Percentiles rank a stretch among this genome's conserved stretches.
phyloP scores from a whole-genome alignment of 164 flowering plant species.

The Magnolia officinalis region DNA sequence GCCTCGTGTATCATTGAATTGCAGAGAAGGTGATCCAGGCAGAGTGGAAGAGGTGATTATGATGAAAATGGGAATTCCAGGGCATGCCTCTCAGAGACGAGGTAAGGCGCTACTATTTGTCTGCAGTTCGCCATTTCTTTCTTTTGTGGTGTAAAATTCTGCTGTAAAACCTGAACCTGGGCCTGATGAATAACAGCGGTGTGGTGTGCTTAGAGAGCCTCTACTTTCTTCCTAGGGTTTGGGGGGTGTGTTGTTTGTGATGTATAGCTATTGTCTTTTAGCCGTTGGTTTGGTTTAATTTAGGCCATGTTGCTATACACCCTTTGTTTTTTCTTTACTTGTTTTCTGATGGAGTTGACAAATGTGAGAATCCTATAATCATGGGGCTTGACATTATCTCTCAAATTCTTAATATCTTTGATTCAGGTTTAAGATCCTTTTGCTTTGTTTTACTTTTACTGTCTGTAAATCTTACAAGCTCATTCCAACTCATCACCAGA shows the following conservation, averaged over 20 bases:
- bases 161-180: conserved; percentile 20
- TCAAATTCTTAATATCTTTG: not conserved
- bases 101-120: not conserved
- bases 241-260: conserved; percentile 16
- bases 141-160: conserved; percentile 15
- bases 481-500: no score
- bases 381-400: not conserved
- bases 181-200: conserved; percentile 21
- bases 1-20: conserved; percentile 6
- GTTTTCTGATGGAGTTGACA: not conserved
- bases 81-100: not conserved
- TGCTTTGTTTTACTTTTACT: no score
- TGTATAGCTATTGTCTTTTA: conserved; percentile 16
- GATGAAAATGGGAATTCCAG: not conserved
- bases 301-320: not conserved
- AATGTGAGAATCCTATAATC: not conserved
- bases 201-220: conserved; percentile 12
- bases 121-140: conserved; percentile 9
- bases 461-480: no score
- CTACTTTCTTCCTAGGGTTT: conserved; percentile 8
- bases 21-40: conserved; percentile 50
- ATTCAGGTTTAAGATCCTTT: no score
- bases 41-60: conserved; percentile 66
- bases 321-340: not conserved
- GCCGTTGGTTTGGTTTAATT: conserved; percentile 12